phyloP scores from a whole-genome alignment of 1,284 basidiomycete species.

The Apiotrichum domesticum region DNA sequence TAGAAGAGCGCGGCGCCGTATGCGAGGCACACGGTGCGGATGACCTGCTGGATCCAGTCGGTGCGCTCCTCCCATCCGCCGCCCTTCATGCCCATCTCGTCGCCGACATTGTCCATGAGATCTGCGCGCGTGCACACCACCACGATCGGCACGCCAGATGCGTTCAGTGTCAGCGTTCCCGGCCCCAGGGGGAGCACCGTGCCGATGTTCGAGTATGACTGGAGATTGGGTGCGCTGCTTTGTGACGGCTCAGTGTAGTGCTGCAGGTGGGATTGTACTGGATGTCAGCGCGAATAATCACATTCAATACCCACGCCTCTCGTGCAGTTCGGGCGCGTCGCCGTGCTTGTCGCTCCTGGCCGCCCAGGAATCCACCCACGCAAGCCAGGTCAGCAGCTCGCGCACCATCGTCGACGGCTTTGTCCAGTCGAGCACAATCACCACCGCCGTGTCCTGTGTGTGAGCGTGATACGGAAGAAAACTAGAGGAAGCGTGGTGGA shows the following conservation, averaged over 20 bases:
- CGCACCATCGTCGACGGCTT: conserved; percentile 73
- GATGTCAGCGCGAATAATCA: not conserved
- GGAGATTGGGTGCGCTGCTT: conserved; percentile 24
- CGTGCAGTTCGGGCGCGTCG: conserved; percentile 70
- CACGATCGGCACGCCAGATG: conserved; percentile 76
- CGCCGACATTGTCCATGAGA: conserved; percentile 70
- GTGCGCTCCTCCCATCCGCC: conserved; percentile 91
- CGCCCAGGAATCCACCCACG: conserved; percentile 75
- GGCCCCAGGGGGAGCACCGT: conserved; percentile 65
- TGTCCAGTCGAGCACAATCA: conserved; percentile 94
- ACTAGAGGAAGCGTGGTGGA: no score
- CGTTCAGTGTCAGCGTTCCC: conserved; percentile 73
- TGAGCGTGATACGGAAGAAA: not conserved
- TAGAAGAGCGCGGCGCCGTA: conserved; percentile 92
- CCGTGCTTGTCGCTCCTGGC: conserved; percentile 16
- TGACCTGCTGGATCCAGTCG: conserved; percentile 88
- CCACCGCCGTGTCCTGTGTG: conserved; percentile 65
- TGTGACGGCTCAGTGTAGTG: conserved; percentile 76
- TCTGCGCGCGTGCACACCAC: conserved; percentile 90
- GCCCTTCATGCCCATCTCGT: conserved; percentile 55
- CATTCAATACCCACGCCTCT: conserved; percentile 60
- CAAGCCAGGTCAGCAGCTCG: conserved; percentile 80
- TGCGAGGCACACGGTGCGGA: conserved; percentile 84
- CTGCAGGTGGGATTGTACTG: conserved; percentile 81
- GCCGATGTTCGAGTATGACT: conserved; percentile 26